Percentiles rank a stretch among this genome's conserved stretches.
These are phyloP conservation scores for Trametes punicea DNA, from an alignment of 768 basidiomycete genomes.

Conservation along the genomic window DNA sequence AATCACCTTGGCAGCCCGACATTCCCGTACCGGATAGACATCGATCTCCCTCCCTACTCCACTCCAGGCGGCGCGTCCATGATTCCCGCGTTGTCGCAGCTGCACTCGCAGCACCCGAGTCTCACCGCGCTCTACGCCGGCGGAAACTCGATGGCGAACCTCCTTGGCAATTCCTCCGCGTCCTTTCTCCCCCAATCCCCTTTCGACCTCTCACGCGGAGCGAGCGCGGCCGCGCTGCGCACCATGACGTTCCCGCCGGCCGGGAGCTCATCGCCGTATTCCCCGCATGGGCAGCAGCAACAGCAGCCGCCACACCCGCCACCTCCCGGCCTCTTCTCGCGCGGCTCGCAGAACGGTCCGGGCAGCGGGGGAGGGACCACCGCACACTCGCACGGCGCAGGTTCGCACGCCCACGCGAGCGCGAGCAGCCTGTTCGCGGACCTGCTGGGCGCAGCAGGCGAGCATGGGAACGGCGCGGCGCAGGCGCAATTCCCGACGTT, in stretches of 20 bases:
- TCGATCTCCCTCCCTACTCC: constrained; percentile 26
- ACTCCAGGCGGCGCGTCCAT: constrained; percentile 1
- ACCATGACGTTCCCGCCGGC: constrained; percentile 19
- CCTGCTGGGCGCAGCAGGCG: constrained; percentile 19
- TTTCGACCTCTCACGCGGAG: constrained; percentile 17
- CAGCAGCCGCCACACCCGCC: too few species aligned
- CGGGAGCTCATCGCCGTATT: constrained; percentile 6
- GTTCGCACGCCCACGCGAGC: constrained; percentile 8
- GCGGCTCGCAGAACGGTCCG: background rate
- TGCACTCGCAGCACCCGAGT: constrained; percentile 19
- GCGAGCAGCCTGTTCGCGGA: constrained; percentile 25
- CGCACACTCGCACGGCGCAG: background rate
- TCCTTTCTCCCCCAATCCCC: constrained; percentile 15
- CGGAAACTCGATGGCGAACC: constrained; percentile 3
- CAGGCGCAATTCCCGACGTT: constrained; percentile 19
- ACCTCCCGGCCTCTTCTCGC: constrained; percentile 8
- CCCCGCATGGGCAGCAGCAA: constrained; percentile 19
- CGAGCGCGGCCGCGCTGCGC: constrained; percentile 9
- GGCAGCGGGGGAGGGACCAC: background rate
- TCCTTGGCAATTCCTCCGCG: constrained; percentile 15
- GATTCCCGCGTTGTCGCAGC: constrained; percentile 19
- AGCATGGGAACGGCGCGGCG: constrained; percentile 16
- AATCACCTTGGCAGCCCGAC: constrained; percentile 15
- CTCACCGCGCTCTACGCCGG: constrained; percentile 13
- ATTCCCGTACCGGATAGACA: constrained; percentile 29